Percentiles rank a stretch among this genome's conserved stretches.
phyloP scores from a whole-genome alignment of 2,329 filamentous ascomycete genomes.

The Bipolaris gigantea region DNA sequence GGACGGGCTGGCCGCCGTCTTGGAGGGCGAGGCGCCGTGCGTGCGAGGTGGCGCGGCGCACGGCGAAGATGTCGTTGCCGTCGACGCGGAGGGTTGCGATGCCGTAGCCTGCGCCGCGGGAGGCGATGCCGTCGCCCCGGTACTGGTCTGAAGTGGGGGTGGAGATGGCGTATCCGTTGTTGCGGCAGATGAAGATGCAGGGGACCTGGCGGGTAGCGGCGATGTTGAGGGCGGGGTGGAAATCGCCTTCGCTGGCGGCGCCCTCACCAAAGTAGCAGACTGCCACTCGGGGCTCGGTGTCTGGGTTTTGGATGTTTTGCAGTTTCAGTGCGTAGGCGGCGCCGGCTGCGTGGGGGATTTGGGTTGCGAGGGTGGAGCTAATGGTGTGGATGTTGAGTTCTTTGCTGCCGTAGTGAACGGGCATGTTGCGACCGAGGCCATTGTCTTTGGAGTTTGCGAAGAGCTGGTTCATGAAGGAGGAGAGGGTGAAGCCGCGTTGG shows the following conservation, averaged over 20 bases:
- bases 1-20: conserved; percentile 77
- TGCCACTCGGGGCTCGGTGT: conserved; percentile 62
- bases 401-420: conserved; percentile 88
- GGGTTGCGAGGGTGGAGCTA: conserved; percentile 81
- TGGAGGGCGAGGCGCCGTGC: conserved; percentile 78
- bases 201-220: conserved; percentile 87
- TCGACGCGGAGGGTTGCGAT: conserved; percentile 91
- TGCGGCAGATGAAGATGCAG: conserved; percentile 86
- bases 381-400: conserved; percentile 88
- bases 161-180: conserved; percentile 90
- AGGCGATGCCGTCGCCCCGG: conserved; percentile 86
- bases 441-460: conserved; percentile 83
- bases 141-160: conserved; percentile 91
- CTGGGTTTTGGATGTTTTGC: conserved; percentile 72
- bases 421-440: conserved; percentile 90
- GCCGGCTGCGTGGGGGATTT: conserved; percentile 84
- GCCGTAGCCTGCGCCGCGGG: conserved; percentile 84
- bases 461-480: conserved; percentile 92
- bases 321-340: conserved; percentile 87
- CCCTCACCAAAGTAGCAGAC: conserved; percentile 90
- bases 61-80: conserved; percentile 92
- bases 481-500: conserved; percentile 82
- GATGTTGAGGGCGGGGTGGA: conserved; percentile 88
- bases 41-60: conserved; percentile 75
- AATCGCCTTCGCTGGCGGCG: conserved; percentile 87